A percentile compares a stretch with the other conserved stretches of the same genome.
Conservation (phyloP, 192 early-diverging fungal genomes). For the Backusella tuberculispora region DNA sequence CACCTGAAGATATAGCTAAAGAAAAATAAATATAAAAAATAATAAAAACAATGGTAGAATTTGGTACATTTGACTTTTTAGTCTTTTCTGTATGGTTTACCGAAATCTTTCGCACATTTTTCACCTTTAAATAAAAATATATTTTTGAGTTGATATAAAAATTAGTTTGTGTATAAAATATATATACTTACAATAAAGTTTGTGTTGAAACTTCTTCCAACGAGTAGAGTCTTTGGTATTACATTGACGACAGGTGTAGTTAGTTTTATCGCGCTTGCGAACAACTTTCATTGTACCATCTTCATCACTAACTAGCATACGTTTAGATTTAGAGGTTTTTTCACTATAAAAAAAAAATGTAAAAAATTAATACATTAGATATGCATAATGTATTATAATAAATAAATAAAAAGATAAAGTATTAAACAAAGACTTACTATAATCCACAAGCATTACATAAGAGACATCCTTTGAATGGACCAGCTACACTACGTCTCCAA, state of each 20-base stretch:
- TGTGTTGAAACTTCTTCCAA: neutral
- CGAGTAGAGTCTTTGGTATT: neutral
- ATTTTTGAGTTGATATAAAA: neutral
- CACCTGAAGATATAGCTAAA: too few species aligned
- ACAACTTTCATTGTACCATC: constrained; percentile 6
- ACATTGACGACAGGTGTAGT: neutral
- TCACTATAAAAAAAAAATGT: constrained; percentile 10
- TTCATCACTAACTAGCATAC: constrained; percentile 15
- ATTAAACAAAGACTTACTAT: neutral
- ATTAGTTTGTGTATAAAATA: neutral
- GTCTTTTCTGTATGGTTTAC: too few species aligned
- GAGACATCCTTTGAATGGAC: neutral
- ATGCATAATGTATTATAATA: too few species aligned
- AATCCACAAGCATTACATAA: constrained; percentile 18
- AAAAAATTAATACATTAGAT: neutral
- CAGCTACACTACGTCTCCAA: constrained; percentile 11
- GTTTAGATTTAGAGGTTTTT: neutral
- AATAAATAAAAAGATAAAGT: neutral
- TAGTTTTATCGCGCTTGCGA: neutral
- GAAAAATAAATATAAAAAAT: too few species aligned
- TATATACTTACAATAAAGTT: neutral
- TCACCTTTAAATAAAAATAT: neutral
- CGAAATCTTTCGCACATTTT: too few species aligned
- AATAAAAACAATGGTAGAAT: too few species aligned
- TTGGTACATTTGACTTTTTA: too few species aligned